Evolutionary conservation across 2,329 filamentous ascomycete genomes (phyloP), one percentile per base, ranked within the genome.

Genomic region (Cryphonectria radicalis): DNA sequence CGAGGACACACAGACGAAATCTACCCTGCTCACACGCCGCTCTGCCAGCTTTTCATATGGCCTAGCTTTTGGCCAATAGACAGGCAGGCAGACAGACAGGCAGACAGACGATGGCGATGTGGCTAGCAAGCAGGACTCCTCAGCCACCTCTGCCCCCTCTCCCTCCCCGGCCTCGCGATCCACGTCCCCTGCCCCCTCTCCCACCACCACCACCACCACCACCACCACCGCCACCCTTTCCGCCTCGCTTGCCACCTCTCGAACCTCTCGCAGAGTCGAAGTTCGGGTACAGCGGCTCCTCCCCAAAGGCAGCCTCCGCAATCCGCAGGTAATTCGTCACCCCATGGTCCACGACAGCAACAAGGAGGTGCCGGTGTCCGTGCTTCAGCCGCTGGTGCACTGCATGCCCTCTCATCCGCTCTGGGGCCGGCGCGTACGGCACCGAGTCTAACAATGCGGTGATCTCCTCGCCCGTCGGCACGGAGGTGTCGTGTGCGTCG

Each of bases 321-420:
- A 98, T 86, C 35, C 93, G 85, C 77, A 98, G 85, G 79, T 95
- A 98, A 79, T 95, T 98, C 63, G 95, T 92, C 32, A 98, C 87
- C 0, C 96, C 96, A 74, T 94, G 89, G 79, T 98, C 96, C 46
- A 98, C 94, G 2, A 98, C 88, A 0, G 95, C 96, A 35, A 99
- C 80, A 46, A 98, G 85, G 43, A 96, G 92, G 80, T 93, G 96
- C 74, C 93, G 88, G 79, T 92, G 90, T 1, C 94, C 96, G 77
- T 97, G 90, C 81, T 94, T 95, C 74, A 98, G 83, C 72, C 93
- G 90, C 77, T 91, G 88, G 78, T 97, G 96, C 74, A 95, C 81
- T 78, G 79, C 84, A 76, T 78, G 88, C 79, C 81, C 85, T 63
- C 72, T 85, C 43, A 86, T 77, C 55, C 66, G 63, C 50, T 68